These are phyloP conservation scores for Citrus cavaleriei DNA, from an alignment of 345 rosid species.

Conservation along the genomic window DNA sequence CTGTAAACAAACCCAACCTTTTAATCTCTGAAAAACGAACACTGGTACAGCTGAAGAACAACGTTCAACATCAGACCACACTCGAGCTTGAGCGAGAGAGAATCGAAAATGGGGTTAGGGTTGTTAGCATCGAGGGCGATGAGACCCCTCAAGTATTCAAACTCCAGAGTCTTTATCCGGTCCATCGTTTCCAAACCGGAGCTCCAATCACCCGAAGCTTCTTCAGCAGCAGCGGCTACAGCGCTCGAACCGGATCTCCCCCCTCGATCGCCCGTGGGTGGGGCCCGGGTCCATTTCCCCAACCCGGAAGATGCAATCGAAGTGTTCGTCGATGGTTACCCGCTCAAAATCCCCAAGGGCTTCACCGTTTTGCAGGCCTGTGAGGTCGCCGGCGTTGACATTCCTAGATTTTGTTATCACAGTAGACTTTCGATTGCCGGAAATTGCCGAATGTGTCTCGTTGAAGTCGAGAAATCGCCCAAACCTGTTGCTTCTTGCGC, in stretches of 20 bases:
- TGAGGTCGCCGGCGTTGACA: conserved; percentile 98
- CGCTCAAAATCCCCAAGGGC: conserved; percentile 96
- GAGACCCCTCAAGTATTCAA: conserved; percentile 42
- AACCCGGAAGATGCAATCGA: conserved; percentile 96
- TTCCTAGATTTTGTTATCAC: conserved; percentile 95
- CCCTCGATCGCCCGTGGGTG: conserved; percentile 63
- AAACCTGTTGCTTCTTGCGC: conserved; percentile 99
- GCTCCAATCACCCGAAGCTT: conserved; percentile 72
- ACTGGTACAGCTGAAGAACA: neutral
- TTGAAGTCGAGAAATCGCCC: conserved; percentile 98
- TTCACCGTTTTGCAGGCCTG: conserved; percentile 96
- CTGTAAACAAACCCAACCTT: no score
- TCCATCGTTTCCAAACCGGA: conserved; percentile 68
- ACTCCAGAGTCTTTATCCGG: conserved; percentile 41
- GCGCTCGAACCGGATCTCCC: conserved; percentile 48
- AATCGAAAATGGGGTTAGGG: conserved; percentile 63
- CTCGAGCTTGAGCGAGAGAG: neutral
- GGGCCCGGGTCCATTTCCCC: conserved; percentile 77
- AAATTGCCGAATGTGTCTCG: conserved; percentile 97
- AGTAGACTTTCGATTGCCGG: conserved; percentile 94
- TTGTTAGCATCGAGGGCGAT: conserved; percentile 66
- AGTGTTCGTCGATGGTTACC: conserved; percentile 90
- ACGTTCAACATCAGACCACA: neutral
- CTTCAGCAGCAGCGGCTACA: conserved; percentile 48
- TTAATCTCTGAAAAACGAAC: no score